Conservation (phyloP, 2,329 filamentous ascomycete genomes). For the Paecilomyces sp. region DNA sequence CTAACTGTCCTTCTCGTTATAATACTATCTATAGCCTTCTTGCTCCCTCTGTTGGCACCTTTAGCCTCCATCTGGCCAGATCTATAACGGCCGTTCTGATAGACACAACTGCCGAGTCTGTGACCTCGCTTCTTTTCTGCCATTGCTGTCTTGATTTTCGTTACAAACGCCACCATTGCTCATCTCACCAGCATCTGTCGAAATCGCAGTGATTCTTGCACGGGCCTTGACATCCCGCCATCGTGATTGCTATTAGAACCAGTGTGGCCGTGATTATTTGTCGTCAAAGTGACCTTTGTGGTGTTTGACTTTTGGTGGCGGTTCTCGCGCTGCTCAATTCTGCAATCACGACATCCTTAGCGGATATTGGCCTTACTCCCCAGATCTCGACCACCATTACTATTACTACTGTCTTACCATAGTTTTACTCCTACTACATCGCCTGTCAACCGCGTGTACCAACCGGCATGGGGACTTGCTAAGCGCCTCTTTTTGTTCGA, state of each 20-base stretch:
- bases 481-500: background rate
- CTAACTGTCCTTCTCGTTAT: too few species aligned
- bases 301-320: background rate
- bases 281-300: background rate
- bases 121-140: too few species aligned
- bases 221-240: background rate
- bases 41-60: too few species aligned
- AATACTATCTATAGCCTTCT: too few species aligned
- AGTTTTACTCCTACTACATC: too few species aligned
- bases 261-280: background rate
- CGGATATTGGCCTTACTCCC: background rate
- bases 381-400: background rate
- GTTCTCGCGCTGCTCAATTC: background rate
- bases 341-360: background rate
- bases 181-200: background rate
- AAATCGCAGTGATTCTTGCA: background rate
- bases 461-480: background rate
- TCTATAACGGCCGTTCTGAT: background rate
- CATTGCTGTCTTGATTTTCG: too few species aligned
- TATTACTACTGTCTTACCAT: too few species aligned
- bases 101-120: background rate
- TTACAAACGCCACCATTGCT: too few species aligned
- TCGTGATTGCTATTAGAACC: background rate
- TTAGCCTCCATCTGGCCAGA: background rate
- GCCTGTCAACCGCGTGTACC: background rate